phyloP scores from a whole-genome alignment of 441 rosid genomes.

The Bruguiera hainesii region DNA sequence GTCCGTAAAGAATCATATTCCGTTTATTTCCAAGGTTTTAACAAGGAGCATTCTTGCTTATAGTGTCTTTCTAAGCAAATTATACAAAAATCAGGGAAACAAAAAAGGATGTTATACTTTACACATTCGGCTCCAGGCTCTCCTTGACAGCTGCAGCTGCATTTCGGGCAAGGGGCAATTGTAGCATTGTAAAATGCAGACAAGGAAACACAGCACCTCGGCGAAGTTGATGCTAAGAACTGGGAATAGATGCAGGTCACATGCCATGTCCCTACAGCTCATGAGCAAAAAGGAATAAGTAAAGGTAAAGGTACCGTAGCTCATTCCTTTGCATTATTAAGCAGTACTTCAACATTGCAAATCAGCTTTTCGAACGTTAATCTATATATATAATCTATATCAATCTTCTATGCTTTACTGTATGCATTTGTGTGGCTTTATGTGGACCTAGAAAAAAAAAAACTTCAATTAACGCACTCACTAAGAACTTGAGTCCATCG shows the following conservation, averaged over 20 bases:
- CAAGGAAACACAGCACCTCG: conserved; percentile 84
- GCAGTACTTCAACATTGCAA: no score
- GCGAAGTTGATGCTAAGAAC: conserved; percentile 47
- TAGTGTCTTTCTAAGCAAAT: neutral
- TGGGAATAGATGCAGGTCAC: conserved; percentile 77
- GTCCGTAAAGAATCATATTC: no score
- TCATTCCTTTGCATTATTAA: no score
- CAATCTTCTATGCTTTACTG: no score
- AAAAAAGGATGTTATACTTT: conserved; percentile 29
- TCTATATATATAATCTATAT: no score
- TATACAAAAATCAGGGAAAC: neutral
- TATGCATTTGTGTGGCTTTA: no score
- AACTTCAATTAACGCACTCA: conserved; percentile 19
- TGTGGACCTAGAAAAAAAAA: neutral
- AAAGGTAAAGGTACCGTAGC: no score
- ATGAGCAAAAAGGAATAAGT: neutral
- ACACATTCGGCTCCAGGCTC: conserved; percentile 42
- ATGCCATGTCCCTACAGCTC: conserved; percentile 61
- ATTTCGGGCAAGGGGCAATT: conserved; percentile 67
- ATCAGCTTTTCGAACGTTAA: no score
- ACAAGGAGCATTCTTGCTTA: no score
- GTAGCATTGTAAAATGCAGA: conserved; percentile 65
- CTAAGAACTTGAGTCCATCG: conserved; percentile 80
- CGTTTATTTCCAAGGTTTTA: no score
- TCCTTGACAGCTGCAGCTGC: conserved; percentile 69